Conservation (phyloP, 1,139 yeast genomes). For the Suhomyces maxii region DNA sequence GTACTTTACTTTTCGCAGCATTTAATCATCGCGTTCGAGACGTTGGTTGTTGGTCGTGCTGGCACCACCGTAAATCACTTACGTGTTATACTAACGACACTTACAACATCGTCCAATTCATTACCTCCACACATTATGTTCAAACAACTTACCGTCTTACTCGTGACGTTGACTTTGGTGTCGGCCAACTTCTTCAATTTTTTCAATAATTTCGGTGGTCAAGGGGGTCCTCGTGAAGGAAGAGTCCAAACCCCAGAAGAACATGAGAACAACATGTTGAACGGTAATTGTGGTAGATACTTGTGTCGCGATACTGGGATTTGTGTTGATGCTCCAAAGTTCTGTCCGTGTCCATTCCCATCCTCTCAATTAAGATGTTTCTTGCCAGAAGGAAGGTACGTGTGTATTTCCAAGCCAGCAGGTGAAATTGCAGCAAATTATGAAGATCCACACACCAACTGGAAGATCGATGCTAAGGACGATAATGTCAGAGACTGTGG, state of each 20-base stretch:
- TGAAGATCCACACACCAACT: slow-evolving; percentile 52
- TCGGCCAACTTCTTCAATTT: slow-evolving; percentile 37
- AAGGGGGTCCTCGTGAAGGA: slow-evolving; percentile 22
- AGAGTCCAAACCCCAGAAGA: slow-evolving; percentile 25
- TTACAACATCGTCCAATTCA: not conserved
- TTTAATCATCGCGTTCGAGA: too few relatives aligned
- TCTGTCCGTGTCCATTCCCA: slow-evolving; percentile 92
- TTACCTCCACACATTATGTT: slow-evolving; percentile 7
- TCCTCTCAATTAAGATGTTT: slow-evolving; percentile 79
- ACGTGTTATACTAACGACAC: not conserved
- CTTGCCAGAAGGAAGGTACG: slow-evolving; percentile 64
- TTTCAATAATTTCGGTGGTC: slow-evolving; percentile 29
- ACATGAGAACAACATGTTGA: slow-evolving; percentile 31
- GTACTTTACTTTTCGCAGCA: too few relatives aligned
- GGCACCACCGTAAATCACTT: not conserved
- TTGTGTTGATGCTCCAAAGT: slow-evolving; percentile 68
- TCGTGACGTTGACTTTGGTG: slow-evolving; percentile 12
- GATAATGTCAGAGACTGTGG: slow-evolving; percentile 71
- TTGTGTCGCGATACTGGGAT: slow-evolving; percentile 79
- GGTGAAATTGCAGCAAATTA: slow-evolving; percentile 39
- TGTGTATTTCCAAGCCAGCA: slow-evolving; percentile 83
- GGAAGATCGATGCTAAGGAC: slow-evolving; percentile 53
- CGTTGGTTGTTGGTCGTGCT: not conserved
- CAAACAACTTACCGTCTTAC: slow-evolving; percentile 7
- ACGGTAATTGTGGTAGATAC: slow-evolving; percentile 60